Evolutionary conservation across 2,329 filamentous ascomycete species (phyloP).

Genomic region (Paecilomyces sp.): DNA sequence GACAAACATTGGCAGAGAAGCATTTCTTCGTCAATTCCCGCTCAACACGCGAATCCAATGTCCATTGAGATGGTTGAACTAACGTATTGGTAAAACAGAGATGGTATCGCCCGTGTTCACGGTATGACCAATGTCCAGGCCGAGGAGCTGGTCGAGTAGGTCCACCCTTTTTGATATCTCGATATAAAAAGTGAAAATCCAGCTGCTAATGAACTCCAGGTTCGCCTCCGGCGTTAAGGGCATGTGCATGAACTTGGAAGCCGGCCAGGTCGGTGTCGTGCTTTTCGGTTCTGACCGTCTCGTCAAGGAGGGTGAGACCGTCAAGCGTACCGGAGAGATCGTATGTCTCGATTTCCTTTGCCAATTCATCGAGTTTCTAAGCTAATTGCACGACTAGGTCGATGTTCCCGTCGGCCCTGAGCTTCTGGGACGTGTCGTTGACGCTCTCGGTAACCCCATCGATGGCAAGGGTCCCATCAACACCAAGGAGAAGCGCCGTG

Average conservation of each 20-base stretch:
- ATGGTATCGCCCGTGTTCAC: constrained; percentile 99
- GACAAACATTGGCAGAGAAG: constrained; percentile 20
- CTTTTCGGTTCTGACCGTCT: constrained; percentile 99
- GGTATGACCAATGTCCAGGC: constrained; percentile 99
- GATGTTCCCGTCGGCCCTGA: constrained; percentile 90
- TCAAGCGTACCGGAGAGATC: constrained; percentile 99
- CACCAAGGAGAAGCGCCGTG: constrained; percentile 85
- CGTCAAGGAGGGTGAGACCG: constrained; percentile 98
- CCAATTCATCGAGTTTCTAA: background rate
- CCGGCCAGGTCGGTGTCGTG: constrained; percentile 99
- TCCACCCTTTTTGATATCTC: constrained; percentile 23
- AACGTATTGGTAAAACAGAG: constrained; percentile 52
- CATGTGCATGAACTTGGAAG: constrained; percentile 99
- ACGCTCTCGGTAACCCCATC: constrained; percentile 98
- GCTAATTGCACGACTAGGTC: constrained; percentile 53
- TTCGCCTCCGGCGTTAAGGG: constrained; percentile 99
- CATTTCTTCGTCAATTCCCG: constrained; percentile 5
- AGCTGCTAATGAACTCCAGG: constrained; percentile 45
- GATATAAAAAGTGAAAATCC: constrained; percentile 9
- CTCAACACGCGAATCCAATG: background rate
- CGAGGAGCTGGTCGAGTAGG: constrained; percentile 99
- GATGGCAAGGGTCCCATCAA: constrained; percentile 98
- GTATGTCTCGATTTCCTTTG: constrained; percentile 51
- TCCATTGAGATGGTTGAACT: background rate
- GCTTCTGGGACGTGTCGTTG: constrained; percentile 95